A percentile compares a stretch with the other conserved stretches of the same genome.
These are phyloP conservation scores for Phyllosticta citribraziliensis DNA, from an alignment of 2,329 filamentous ascomycete species.

Conservation along the genomic window DNA sequence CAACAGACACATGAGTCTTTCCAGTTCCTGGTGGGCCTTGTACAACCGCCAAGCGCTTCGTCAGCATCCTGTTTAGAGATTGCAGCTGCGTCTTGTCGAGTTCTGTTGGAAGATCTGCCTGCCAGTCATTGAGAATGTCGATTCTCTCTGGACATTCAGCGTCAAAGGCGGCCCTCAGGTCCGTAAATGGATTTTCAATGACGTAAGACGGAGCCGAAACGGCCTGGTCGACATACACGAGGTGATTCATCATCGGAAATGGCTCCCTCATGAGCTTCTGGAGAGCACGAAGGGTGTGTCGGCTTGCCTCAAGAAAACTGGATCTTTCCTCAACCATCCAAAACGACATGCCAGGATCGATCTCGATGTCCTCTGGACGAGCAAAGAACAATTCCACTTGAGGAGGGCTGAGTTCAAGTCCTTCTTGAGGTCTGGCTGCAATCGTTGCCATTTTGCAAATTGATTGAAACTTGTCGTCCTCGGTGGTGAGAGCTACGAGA, in stretches of 20 bases:
- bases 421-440: conserved; percentile 56
- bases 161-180: conserved; percentile 39
- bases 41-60: conserved; percentile 61
- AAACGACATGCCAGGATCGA: conserved; percentile 61
- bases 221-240: conserved; percentile 40
- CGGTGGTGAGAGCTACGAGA: conserved; percentile 46
- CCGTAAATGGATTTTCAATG: conserved; percentile 35
- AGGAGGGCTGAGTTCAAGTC: conserved; percentile 56
- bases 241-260: conserved; percentile 54
- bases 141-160: conserved; percentile 33
- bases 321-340: conserved; percentile 68
- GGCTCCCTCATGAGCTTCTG: conserved; percentile 53
- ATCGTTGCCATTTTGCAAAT: conserved; percentile 63
- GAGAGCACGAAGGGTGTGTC: conserved; percentile 63
- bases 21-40: conserved; percentile 75
- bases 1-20: conserved; percentile 74
- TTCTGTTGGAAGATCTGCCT: conserved; percentile 30
- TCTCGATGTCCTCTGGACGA: conserved; percentile 46
- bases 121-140: conserved; percentile 48
- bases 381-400: conserved; percentile 69
- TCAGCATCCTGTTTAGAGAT: conserved; percentile 61
- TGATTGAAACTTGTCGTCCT: conserved; percentile 50
- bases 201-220: conserved; percentile 46
- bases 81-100: conserved; percentile 63
- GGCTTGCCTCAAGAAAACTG: conserved; percentile 68